Base-by-base conservation (phyloP, 495 filamentous ascomycete species). In the Cercophora samala region DNA sequence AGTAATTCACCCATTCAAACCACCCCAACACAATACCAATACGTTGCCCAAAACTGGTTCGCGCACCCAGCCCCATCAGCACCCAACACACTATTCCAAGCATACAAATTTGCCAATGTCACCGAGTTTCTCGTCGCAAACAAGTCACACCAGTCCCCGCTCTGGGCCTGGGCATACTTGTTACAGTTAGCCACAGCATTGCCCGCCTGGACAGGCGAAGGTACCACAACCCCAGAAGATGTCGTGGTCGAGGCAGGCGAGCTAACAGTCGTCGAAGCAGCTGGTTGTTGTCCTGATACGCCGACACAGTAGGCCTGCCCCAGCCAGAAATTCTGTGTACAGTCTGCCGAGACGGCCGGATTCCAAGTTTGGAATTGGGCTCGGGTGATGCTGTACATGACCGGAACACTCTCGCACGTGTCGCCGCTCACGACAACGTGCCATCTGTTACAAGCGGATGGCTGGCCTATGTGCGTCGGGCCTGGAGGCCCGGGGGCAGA, bases 221-320 rank as follows among this genome's bases (percentile, higher is more conserved):
- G 61, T 69, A 18, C 69, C 69, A 32, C 8, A 8, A 32, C 8
- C 29, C 29, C 8, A 8, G 29, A 54, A 8, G 29, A 4, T 3
- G 29, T 32, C 4, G 29, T 8, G 29, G 29, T 32, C 3, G 29
- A 32, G 29, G 29, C 3, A 32, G 29, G 8, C 4, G 29, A 32
- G 8, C 4, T 8, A 32, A 68, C 62, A 51, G n/a, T n/a, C n/a
- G n/a, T n/a, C n/a, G n/a, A n/a, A n/a, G n/a, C n/a, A n/a, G n/a
- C n/a, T n/a, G n/a, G n/a, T n/a, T n/a, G n/a, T n/a, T n/a, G n/a
- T n/a, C n/a, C n/a, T n/a, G n/a, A n/a, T n/a, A n/a, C n/a, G n/a
- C 70, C 65, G 26, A 76, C 68, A 42, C 70, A 76, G 46, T 74
- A 73, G 19, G 66, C 68, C 26, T 67, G 11, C 5, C 60, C 63